These are phyloP conservation scores for Casaregolazyma suthepensis DNA, from an alignment of 1,139 yeast species.

Conservation along the genomic window DNA sequence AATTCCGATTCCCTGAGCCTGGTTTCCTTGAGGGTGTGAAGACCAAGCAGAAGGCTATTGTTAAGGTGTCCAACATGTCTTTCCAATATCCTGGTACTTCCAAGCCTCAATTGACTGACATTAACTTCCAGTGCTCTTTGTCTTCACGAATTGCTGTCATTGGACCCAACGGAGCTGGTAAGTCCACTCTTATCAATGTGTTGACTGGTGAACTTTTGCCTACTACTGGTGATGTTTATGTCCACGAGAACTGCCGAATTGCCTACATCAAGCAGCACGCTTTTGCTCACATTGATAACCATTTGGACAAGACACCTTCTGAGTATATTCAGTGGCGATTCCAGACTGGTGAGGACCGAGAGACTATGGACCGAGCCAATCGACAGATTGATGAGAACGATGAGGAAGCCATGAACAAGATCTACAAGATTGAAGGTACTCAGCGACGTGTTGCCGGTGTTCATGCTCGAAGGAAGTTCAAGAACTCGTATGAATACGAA, in stretches of 20 bases:
- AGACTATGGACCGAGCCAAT: slow-evolving; percentile 99
- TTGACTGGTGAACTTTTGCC: slow-evolving; percentile 99
- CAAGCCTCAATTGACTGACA: slow-evolving; percentile 86
- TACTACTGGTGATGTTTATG: slow-evolving; percentile 97
- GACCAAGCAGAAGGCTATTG: slow-evolving; percentile 99
- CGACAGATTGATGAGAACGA: slow-evolving; percentile 96
- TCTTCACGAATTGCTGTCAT: slow-evolving; percentile 99
- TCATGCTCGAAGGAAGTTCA: slow-evolving; percentile 98
- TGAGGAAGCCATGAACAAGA: slow-evolving; percentile 98
- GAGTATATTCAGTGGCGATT: slow-evolving; percentile 99
- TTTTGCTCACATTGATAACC: slow-evolving; percentile 97
- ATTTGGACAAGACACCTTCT: slow-evolving; percentile 98
- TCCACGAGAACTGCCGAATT: slow-evolving; percentile 98
- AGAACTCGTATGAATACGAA: slow-evolving; percentile 99
- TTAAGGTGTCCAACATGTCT: slow-evolving; percentile 91
- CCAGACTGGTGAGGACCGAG: slow-evolving; percentile 99
- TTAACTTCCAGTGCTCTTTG: slow-evolving; percentile 96
- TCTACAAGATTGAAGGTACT: slow-evolving; percentile 97
- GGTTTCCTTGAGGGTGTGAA: slow-evolving; percentile 99
- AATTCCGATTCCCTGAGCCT: slow-evolving; percentile 98
- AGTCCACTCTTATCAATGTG: slow-evolving; percentile 95
- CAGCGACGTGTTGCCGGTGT: slow-evolving; percentile 96
- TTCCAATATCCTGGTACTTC: slow-evolving; percentile 99
- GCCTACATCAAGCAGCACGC: slow-evolving; percentile 99
- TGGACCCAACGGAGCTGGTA: slow-evolving; percentile 99